Base-by-base conservation (phyloP, 1,284 basidiomycete genomes). In the Microbotryum silenes-acaulis region DNA sequence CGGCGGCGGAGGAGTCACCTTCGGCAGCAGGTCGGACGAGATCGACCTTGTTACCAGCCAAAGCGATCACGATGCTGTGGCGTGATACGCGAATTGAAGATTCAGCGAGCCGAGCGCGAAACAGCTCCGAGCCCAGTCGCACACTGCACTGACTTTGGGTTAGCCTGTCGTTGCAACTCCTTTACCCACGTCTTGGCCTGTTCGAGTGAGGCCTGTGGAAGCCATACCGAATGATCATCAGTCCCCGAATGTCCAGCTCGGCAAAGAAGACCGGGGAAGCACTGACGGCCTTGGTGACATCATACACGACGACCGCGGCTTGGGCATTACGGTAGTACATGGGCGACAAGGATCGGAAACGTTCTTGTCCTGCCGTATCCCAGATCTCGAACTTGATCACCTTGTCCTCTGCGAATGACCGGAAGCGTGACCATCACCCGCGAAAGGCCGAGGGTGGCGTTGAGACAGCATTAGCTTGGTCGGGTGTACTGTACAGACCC, bases 101-200 rank as follows among this genome's bases (percentile, higher is more conserved):
- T 42, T 42, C 37, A 42, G 37, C 37, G 37, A 42, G 37, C 37
- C 12, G 37, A 42, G 16, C 37, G 37, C 16, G 37, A 42, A 16
- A 42, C 37, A 49, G 12, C 37, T 42, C 37, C 16, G 4, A 12
- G 37, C 37, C 12, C 37, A 42, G 9, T 18, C 37, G 16, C 16
- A 42, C 37, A 31, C 31, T 31, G 25, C 12, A 61, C 61, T 29
- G 1, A 65, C 66, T 68, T 97, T 45, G 94, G 93, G 77, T 96
- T 97, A 46, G 96, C 94, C 76, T 99, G 94, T 67, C 96, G 85
- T 77, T 99, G 96, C 29, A 99, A 82, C 78, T 99, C 94, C 80
- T 97, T 98, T 67, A 99, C 93, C 94, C 94, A 99, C 44, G 91
- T 92, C 80, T 99, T 98, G 63, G 94, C 94, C 78, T 98, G 98